phyloP scores from a whole-genome alignment of 2,329 filamentous ascomycete genomes.

The Zalaria obscura region DNA sequence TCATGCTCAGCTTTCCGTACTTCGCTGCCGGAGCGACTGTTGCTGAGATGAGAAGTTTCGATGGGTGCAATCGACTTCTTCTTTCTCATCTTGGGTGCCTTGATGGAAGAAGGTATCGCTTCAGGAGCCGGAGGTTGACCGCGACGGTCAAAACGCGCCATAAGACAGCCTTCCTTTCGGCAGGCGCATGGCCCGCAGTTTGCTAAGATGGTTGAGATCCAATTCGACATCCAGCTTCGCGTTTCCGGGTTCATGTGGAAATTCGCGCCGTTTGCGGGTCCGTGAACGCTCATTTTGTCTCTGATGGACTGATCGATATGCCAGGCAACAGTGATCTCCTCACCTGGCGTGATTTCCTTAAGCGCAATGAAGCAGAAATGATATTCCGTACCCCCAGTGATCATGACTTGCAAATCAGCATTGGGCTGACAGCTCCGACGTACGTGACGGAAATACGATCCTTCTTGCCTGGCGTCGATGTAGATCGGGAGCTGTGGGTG shows the following conservation, averaged over 20 bases:
- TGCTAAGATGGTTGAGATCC: slow-evolving; percentile 56
- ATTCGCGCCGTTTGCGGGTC: neutral
- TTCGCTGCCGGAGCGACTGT: slow-evolving; percentile 48
- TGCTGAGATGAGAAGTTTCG: slow-evolving; percentile 37
- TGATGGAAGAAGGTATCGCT: slow-evolving; percentile 13
- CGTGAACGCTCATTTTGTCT: slow-evolving; percentile 1
- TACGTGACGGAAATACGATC: slow-evolving; percentile 76
- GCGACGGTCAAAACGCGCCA: slow-evolving; percentile 20
- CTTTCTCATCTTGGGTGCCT: slow-evolving; percentile 28
- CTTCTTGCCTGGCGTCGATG: slow-evolving; percentile 81
- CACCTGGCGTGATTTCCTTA: slow-evolving; percentile 54
- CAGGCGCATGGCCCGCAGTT: slow-evolving; percentile 74
- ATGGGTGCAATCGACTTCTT: slow-evolving; percentile 37
- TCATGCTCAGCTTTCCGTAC: slow-evolving; percentile 36
- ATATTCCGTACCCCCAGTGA: slow-evolving; percentile 65
- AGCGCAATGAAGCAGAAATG: slow-evolving; percentile 89
- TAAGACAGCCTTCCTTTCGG: slow-evolving; percentile 27
- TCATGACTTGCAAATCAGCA: slow-evolving; percentile 71
- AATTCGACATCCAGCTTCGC: slow-evolving; percentile 42
- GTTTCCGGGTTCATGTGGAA: slow-evolving; percentile 4
- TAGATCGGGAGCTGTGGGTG: slow-evolving; percentile 79
- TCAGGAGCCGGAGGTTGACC: slow-evolving; percentile 7
- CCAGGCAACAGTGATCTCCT: slow-evolving; percentile 56
- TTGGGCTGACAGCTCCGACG: slow-evolving; percentile 86
- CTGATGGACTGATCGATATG: slow-evolving; percentile 7